These are phyloP conservation scores for Rhododendron vialii DNA, from an alignment of 148 eudicot species.

Conservation along the genomic window DNA sequence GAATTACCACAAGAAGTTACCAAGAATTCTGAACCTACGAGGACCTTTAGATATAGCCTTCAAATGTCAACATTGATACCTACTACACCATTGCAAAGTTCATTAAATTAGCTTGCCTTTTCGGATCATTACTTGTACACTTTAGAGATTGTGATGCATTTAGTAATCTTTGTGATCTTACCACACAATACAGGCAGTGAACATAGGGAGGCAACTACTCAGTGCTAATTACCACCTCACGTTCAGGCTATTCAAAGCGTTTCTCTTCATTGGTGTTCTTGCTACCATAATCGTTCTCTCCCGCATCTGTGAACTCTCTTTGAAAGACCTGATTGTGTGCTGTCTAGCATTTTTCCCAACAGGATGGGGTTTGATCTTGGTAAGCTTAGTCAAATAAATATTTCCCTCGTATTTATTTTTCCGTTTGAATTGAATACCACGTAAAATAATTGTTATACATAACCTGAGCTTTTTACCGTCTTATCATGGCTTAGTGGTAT, in stretches of 20 bases:
- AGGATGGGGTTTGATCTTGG: conserved; percentile 93
- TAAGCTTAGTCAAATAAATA: conserved; percentile 20
- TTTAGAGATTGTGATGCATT: neutral
- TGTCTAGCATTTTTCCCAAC: conserved; percentile 88
- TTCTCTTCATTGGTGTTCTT: conserved; percentile 63
- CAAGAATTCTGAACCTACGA: neutral
- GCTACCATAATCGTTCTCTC: conserved; percentile 64
- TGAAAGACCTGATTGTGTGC: conserved; percentile 74
- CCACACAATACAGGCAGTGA: conserved; percentile 46
- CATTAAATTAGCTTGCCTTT: neutral
- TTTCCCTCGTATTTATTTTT: neutral
- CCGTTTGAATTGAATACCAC: neutral
- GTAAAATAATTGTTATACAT: neutral
- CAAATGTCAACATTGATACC: neutral
- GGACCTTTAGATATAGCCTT: neutral
- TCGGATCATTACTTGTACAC: neutral
- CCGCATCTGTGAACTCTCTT: conserved; percentile 54
- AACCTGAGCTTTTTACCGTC: neutral
- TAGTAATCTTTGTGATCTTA: conserved; percentile 2
- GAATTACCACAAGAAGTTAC: neutral
- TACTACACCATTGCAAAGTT: neutral
- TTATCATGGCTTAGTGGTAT: neutral
- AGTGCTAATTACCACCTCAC: conserved; percentile 74
- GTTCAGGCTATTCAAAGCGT: conserved; percentile 76
- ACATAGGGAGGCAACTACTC: conserved; percentile 53